These are phyloP conservation scores for Phaeosphaeriaceae sp. DNA, from an alignment of 2,329 filamentous ascomycete species.

Conservation along the genomic window DNA sequence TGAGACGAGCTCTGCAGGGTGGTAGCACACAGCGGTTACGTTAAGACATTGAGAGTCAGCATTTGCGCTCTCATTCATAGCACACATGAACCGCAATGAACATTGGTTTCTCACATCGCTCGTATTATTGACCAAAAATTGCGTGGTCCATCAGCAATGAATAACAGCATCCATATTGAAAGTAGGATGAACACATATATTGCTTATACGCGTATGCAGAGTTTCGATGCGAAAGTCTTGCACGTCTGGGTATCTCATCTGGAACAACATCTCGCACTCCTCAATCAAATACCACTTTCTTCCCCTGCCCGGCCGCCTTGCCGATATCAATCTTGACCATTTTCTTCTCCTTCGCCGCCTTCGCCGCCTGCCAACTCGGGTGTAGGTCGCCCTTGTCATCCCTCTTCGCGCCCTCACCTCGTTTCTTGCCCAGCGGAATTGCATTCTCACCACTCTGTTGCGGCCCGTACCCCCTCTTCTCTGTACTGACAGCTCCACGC, in stretches of 20 bases:
- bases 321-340: conserved; percentile 48
- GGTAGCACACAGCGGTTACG: too few species aligned
- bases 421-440: conserved; percentile 34
- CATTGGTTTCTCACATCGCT: too few species aligned
- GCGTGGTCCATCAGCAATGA: too few species aligned
- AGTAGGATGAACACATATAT: too few species aligned
- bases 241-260: neutral
- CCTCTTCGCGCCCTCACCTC: conserved; percentile 46
- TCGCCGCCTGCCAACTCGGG: conserved; percentile 70
- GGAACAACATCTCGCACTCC: neutral
- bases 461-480: conserved; percentile 33
- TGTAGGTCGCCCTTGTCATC: conserved; percentile 64
- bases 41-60: too few species aligned
- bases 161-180: too few species aligned
- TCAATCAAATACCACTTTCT: conserved; percentile 69
- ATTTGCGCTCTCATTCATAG: too few species aligned
- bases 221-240: neutral
- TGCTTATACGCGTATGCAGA: neutral
- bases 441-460: conserved; percentile 42
- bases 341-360: conserved; percentile 64
- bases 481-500: conserved; percentile 58
- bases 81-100: too few species aligned
- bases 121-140: too few species aligned
- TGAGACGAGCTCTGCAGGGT: too few species aligned
- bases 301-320: conserved; percentile 59